phyloP scores from a whole-genome alignment of 306 rosid species.

The Corylus heterophylla region DNA sequence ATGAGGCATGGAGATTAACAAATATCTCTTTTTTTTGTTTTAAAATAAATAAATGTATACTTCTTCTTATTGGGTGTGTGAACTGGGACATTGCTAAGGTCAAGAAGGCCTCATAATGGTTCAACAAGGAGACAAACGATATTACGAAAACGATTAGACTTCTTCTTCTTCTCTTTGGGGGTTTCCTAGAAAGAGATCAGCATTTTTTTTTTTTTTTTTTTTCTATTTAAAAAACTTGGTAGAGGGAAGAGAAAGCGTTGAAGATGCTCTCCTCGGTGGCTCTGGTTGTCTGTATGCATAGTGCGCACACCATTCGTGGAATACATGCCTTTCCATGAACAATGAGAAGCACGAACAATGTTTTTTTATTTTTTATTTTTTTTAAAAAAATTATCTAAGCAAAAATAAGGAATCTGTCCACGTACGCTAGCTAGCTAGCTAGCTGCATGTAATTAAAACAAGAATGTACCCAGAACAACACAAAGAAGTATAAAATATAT shows the following conservation, averaged over 20 bases:
- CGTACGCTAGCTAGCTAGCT: neutral
- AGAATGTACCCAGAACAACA: neutral
- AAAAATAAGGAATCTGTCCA: neutral
- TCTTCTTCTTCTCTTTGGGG: constrained; percentile 15
- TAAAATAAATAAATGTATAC: no score
- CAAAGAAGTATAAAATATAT: neutral
- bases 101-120: constrained; percentile 24
- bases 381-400: neutral
- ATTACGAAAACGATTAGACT: constrained; percentile 14
- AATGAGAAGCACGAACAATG: neutral
- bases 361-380: neutral
- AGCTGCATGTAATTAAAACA: neutral
- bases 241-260: neutral
- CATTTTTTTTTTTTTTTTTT: neutral
- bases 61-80: neutral
- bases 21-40: neutral
- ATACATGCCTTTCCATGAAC: constrained; percentile 18
- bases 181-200: constrained; percentile 3
- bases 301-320: constrained; percentile 21
- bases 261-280: constrained; percentile 17
- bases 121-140: constrained; percentile 22
- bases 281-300: constrained; percentile 26
- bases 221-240: neutral
- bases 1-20: neutral
- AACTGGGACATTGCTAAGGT: constrained; percentile 23